phyloP scores from a whole-genome alignment of 768 basidiomycete genomes.

The Rhizopogon rudus region DNA sequence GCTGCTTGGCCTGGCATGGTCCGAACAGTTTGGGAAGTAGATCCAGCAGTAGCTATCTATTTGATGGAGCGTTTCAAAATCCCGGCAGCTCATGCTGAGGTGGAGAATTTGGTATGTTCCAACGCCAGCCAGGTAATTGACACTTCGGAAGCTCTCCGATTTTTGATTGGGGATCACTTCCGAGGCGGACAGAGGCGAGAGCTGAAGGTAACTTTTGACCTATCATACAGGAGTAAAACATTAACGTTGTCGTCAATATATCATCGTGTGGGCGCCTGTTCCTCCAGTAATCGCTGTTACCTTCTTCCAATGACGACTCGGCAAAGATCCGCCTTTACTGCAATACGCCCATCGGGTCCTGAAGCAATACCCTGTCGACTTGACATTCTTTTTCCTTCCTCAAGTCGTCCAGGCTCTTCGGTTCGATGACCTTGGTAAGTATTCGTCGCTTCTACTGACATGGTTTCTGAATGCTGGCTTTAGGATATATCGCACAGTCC shows the following conservation, averaged over 20 bases:
- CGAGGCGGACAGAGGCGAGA: conserved; percentile 57
- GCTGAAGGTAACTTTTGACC: conserved; percentile 52
- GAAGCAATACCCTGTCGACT: conserved; percentile 88
- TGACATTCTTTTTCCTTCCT: conserved; percentile 99
- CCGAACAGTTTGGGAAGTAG: conserved; percentile 74
- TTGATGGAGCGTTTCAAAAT: conserved; percentile 88
- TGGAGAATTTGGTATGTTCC: conserved; percentile 67
- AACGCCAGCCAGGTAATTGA: conserved; percentile 66
- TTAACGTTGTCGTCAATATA: conserved; percentile 47
- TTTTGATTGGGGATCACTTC: conserved; percentile 70
- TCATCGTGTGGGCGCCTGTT: conserved; percentile 86
- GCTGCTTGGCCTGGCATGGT: conserved; percentile 62
- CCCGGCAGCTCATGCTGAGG: conserved; percentile 60
- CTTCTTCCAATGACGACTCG: conserved; percentile 81
- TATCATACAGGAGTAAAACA: neutral
- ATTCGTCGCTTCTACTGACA: neutral
- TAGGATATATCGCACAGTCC: conserved; percentile 92
- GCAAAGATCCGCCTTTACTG: conserved; percentile 77
- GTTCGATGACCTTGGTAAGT: conserved; percentile 78
- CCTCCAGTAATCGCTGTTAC: conserved; percentile 81
- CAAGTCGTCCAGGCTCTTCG: conserved; percentile 97
- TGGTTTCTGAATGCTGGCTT: neutral
- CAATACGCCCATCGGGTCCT: conserved; percentile 97
- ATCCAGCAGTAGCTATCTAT: conserved; percentile 79
- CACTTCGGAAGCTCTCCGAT: conserved; percentile 75